These are phyloP conservation scores for Lactarius vividus DNA, from an alignment of 768 basidiomycete genomes.

Conservation along the genomic window DNA sequence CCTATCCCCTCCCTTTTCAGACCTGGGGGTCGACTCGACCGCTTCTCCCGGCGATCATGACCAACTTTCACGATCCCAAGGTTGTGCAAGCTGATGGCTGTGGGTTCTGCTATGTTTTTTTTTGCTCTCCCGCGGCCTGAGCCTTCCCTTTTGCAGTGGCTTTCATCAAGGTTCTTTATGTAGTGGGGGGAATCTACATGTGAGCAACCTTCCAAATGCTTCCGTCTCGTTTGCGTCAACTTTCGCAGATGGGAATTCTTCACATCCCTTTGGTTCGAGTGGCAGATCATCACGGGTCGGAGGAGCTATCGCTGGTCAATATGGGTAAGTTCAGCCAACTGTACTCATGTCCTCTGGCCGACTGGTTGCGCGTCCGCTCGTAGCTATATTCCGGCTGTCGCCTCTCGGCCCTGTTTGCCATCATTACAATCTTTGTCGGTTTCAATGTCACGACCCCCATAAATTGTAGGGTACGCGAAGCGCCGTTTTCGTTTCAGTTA, in stretches of 20 bases:
- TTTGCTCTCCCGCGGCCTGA: neutral
- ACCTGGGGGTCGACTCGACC: neutral
- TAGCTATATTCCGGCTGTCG: conserved; percentile 25
- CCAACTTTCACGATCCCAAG: conserved; percentile 19
- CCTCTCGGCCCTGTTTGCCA: conserved; percentile 13
- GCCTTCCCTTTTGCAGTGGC: conserved; percentile 11
- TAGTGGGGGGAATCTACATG: conserved; percentile 21
- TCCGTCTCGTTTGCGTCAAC: neutral
- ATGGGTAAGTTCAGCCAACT: conserved; percentile 11
- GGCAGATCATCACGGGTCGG: conserved; percentile 19
- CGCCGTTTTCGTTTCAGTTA: neutral
- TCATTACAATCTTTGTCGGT: conserved; percentile 19
- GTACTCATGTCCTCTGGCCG: no score
- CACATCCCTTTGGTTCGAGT: conserved; percentile 20
- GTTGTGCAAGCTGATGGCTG: conserved; percentile 9
- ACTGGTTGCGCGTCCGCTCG: neutral
- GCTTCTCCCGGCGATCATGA: conserved; percentile 9
- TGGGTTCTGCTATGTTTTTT: neutral
- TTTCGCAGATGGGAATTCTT: conserved; percentile 21
- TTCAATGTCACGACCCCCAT: conserved; percentile 12
- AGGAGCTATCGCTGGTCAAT: conserved; percentile 22
- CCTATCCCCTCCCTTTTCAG: neutral
- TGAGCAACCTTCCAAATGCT: neutral
- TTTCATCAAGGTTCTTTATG: conserved; percentile 20
- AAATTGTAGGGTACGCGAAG: conserved; percentile 17